phyloP scores from a whole-genome alignment of 306 rosid species.

The Cucurbita ficifolia region DNA sequence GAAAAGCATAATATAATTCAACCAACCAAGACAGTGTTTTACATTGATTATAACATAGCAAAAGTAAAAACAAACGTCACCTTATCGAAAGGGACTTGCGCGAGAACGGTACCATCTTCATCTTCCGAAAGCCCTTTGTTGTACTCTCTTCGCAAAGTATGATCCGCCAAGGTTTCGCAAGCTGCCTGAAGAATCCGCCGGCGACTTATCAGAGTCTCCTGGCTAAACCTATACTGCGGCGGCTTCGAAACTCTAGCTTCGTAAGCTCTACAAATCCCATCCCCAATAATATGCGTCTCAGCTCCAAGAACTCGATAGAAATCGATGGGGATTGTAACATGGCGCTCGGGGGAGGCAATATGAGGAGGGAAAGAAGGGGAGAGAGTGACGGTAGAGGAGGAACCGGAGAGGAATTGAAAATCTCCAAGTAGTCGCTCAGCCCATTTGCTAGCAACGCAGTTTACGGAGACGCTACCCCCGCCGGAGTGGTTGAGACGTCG shows the following conservation, averaged over 20 bases:
- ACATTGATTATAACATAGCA: not conserved
- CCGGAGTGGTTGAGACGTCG: constrained; percentile 17
- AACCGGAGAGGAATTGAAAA: constrained; percentile 71
- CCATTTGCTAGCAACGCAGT: constrained; percentile 75
- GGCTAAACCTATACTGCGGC: constrained; percentile 72
- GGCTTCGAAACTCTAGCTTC: constrained; percentile 80
- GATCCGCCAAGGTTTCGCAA: constrained; percentile 73
- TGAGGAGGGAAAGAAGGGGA: constrained; percentile 28
- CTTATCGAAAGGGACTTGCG: constrained; percentile 83
- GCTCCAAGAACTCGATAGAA: constrained; percentile 74
- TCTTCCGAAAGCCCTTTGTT: constrained; percentile 57
- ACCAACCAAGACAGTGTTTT: not conserved
- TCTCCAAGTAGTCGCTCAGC: constrained; percentile 88
- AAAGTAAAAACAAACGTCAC: constrained; percentile 11
- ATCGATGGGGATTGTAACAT: constrained; percentile 57
- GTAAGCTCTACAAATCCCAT: constrained; percentile 68
- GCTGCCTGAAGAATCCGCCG: constrained; percentile 86
- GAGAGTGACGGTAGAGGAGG: constrained; percentile 31
- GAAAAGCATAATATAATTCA: not conserved
- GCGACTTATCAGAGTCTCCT: constrained; percentile 68
- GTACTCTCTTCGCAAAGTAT: constrained; percentile 61
- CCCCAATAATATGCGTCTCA: constrained; percentile 77
- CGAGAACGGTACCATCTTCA: constrained; percentile 41
- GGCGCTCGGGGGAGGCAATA: constrained; percentile 43
- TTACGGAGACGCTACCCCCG: constrained; percentile 8